Conservation (phyloP, 257 asterid genomes). For the Jasminum sambac region DNA sequence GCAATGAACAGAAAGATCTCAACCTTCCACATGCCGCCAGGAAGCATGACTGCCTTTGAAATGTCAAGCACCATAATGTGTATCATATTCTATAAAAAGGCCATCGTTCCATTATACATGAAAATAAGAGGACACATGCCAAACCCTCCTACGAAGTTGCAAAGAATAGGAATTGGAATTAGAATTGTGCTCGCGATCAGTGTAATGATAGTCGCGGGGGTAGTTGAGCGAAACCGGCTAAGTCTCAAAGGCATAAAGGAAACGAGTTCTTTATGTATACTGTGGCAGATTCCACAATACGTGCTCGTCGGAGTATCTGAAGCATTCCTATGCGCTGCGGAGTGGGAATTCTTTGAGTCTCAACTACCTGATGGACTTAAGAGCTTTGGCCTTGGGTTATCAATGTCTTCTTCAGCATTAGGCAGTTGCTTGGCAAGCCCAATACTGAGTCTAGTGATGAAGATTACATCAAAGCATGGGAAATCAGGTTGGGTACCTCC, state of each 20-base stretch:
- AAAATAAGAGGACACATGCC: conserved; percentile 53
- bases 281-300: conserved; percentile 83
- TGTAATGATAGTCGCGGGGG: conserved; percentile 64
- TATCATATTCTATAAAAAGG: conserved; percentile 67
- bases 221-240: conserved; percentile 62
- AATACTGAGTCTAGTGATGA: conserved; percentile 57
- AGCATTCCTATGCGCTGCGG: conserved; percentile 73
- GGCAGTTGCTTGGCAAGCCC: conserved; percentile 74
- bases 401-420: conserved; percentile 79
- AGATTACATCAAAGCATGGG: conserved; percentile 61
- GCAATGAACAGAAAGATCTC: conserved; percentile 62
- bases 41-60: conserved; percentile 81
- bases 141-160: conserved; percentile 58
- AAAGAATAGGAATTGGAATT: conserved; percentile 75
- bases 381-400: conserved; percentile 72
- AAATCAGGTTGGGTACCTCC: conserved; percentile 77
- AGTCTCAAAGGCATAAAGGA: conserved; percentile 47
- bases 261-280: conserved; percentile 61
- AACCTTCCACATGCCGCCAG: conserved; percentile 62
- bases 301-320: conserved; percentile 83
- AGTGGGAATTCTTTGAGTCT: conserved; percentile 75
- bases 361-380: conserved; percentile 69
- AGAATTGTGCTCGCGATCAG: conserved; percentile 58
- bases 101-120: conserved; percentile 57
- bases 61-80: conserved; percentile 72